These are phyloP conservation scores for Mycena olivaceomarginata DNA, from an alignment of 768 basidiomycete genomes.

Conservation along the genomic window DNA sequence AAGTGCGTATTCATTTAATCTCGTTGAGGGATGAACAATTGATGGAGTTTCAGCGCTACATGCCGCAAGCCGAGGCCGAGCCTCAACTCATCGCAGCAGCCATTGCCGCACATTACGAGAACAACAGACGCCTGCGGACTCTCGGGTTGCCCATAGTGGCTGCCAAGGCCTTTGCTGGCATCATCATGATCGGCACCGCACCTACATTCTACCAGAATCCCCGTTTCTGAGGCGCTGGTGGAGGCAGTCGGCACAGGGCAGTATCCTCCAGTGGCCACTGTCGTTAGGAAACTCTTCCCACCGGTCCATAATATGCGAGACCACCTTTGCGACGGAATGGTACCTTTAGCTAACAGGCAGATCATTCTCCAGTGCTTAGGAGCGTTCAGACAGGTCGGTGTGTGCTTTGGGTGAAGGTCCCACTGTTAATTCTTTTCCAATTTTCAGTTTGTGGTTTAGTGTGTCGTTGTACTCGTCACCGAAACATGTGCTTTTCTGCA, in stretches of 20 bases:
- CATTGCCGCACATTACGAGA: constrained; percentile 56
- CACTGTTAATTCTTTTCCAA: constrained; percentile 18
- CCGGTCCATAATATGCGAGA: constrained; percentile 17
- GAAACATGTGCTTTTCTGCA: no score
- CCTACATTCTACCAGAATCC: constrained; percentile 52
- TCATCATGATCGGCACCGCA: constrained; percentile 50
- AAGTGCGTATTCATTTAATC: constrained; percentile 42
- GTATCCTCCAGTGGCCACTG: constrained; percentile 16
- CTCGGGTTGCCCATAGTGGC: constrained; percentile 42
- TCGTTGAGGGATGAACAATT: background rate
- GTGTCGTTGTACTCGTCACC: constrained; percentile 7
- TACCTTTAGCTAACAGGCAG: constrained; percentile 16
- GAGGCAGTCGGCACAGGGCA: background rate
- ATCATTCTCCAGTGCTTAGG: constrained; percentile 19
- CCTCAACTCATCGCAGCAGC: constrained; percentile 56
- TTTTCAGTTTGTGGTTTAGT: constrained; percentile 23
- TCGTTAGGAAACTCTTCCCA: constrained; percentile 23
- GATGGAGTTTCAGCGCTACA: constrained; percentile 11
- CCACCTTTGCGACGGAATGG: constrained; percentile 19
- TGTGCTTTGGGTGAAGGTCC: background rate
- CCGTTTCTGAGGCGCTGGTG: constrained; percentile 47
- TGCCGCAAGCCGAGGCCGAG: constrained; percentile 48
- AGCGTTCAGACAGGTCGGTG: constrained; percentile 29
- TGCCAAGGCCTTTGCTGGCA: constrained; percentile 45
- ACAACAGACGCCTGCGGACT: constrained; percentile 44